phyloP scores from a whole-genome alignment of 352 stramenopile genomes.

The Phytophthora fragariaefolia region DNA sequence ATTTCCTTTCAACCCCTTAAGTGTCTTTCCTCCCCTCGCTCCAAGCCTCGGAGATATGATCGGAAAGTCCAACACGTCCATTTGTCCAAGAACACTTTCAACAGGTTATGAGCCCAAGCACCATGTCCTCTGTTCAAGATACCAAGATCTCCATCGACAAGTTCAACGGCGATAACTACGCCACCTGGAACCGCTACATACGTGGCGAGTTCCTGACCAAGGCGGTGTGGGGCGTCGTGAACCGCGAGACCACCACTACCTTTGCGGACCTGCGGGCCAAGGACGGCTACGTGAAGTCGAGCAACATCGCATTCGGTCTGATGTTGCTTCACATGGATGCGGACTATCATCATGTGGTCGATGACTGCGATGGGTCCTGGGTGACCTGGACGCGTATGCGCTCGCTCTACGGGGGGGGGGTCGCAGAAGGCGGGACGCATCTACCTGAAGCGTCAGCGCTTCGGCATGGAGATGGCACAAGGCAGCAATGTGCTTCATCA shows the following conservation, averaged over 20 bases:
- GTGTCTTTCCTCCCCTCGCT: neutral
- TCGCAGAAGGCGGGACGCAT: constrained; percentile 31
- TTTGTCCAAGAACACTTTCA: constrained; percentile 7
- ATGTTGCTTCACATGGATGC: constrained; percentile 37
- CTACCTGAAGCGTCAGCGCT: constrained; percentile 32
- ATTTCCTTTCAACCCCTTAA: neutral
- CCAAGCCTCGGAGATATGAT: neutral
- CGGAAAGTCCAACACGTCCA: too few relatives aligned
- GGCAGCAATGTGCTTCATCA: constrained; percentile 21
- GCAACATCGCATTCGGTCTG: constrained; percentile 33
- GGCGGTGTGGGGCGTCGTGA: constrained; percentile 30
- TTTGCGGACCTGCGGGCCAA: constrained; percentile 22
- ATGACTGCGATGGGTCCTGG: constrained; percentile 33
- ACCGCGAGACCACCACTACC: constrained; percentile 19
- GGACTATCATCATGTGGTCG: constrained; percentile 31
- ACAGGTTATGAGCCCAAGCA: constrained; percentile 12
- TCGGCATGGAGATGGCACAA: constrained; percentile 26
- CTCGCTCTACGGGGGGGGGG: constrained; percentile 9
- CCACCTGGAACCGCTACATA: too few relatives aligned
- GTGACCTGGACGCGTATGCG: constrained; percentile 25
- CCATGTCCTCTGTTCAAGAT: constrained; percentile 7
- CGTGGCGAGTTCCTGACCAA: constrained; percentile 32
- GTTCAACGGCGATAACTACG: too few relatives aligned
- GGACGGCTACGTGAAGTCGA: constrained; percentile 32
- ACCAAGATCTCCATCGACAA: too few relatives aligned